Base-by-base conservation (phyloP, 148 eudicot species). In the Silene conica region DNA sequence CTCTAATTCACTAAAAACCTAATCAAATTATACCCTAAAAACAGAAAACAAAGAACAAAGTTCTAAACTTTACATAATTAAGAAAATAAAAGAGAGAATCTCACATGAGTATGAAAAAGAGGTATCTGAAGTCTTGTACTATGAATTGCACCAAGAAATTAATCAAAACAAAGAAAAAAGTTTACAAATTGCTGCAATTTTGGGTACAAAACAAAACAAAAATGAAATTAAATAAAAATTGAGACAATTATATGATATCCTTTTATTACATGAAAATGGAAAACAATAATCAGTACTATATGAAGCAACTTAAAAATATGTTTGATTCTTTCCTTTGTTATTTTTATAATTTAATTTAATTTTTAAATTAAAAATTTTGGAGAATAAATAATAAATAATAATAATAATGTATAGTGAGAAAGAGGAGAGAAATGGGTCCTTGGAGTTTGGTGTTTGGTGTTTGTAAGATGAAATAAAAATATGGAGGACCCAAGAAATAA, bases 401-500 rank as follows among this genome's bases (percentile, higher is more conserved):
- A n/a, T n/a, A n/a, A n/a, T n/a, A 31, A 31, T 31, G 34, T 50
- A 9, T 50, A 50, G 55, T 50, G 55, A 50, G 58, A 26, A n/a
- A 45, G 38, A 20, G 38, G 62, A 67, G 79, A 66, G 63, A 60
- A 69, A 77, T 63, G 63, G 63, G 50, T 67, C 81, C 77, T 87
- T 72, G 85, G 34, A 5, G 34, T 31, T 31, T 31, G 34, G 34
- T 31, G 34, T 31, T 74, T 78, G 73, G 91, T 73, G 88, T 6
- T 19, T 20, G 62, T n/a, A 21, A 58, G 23, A 58, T 6, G 23
- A 58, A 58, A 58, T 58, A 58, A 58, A 83, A 71, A 64, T 50
- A 57, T 28, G 81, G 82, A 80, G 82, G 90, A 86, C 84, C 79
- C 87, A 72, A 50, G 55, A 50, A 50, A 50, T 48, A 12, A 48